Evolutionary conservation across 176 grass and related monocot species (phyloP).

Genomic region (Avena atlantica): DNA sequence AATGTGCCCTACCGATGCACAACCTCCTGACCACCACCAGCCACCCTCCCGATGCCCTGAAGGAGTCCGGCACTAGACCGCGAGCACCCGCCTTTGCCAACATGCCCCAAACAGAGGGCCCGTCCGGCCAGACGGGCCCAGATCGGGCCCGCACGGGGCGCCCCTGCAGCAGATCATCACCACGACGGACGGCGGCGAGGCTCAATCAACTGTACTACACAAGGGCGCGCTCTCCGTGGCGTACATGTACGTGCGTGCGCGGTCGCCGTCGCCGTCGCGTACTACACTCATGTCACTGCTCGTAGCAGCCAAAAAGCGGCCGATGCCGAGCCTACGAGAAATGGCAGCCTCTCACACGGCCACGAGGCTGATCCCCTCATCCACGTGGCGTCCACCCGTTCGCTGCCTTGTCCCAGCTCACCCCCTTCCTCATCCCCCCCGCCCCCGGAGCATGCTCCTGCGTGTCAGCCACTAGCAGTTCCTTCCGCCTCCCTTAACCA

Average conservation of each 20-base stretch:
- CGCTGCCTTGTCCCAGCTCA: not conserved
- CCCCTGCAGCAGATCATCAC: too few species aligned
- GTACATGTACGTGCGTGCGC: not conserved
- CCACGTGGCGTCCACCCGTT: slow-evolving; percentile 44
- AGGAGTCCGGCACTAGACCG: too few species aligned
- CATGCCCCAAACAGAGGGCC: too few species aligned
- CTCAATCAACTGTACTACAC: too few species aligned
- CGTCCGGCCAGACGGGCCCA: too few species aligned
- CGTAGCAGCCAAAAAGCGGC: not conserved
- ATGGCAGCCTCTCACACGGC: slow-evolving; percentile 30
- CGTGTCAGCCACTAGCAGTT: not conserved
- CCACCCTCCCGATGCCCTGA: too few species aligned
- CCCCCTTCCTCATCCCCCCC: slow-evolving; percentile 52
- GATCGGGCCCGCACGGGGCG: too few species aligned
- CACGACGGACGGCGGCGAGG: too few species aligned
- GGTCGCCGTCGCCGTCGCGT: not conserved
- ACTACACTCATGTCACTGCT: not conserved
- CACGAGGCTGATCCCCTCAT: slow-evolving; percentile 51
- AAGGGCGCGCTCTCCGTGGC: too few species aligned
- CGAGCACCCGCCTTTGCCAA: too few species aligned
- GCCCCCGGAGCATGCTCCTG: not conserved
- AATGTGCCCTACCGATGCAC: too few species aligned
- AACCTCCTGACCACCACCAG: too few species aligned
- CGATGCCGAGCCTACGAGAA: slow-evolving; percentile 2
- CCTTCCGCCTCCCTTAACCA: not conserved